These are phyloP conservation scores for Talaromyces sp. DNA, from an alignment of 2,329 filamentous ascomycete genomes.

Conservation along the genomic window DNA sequence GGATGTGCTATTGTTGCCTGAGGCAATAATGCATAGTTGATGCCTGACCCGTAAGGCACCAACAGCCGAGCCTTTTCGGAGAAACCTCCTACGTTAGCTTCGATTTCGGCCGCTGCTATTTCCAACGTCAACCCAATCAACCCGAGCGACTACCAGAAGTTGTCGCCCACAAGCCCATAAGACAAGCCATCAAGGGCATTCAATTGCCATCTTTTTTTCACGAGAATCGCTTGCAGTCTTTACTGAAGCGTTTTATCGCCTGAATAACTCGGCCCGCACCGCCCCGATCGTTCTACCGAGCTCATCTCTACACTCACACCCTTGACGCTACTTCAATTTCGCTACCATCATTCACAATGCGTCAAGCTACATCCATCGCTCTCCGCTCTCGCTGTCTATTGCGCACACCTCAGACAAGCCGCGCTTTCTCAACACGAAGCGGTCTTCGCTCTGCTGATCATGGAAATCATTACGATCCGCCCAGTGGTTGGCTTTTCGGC, in stretches of 20 bases:
- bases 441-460: slow-evolving; percentile 49
- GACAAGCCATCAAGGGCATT: not conserved
- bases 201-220: not conserved
- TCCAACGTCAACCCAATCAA: slow-evolving; percentile 16
- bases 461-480: slow-evolving; percentile 82
- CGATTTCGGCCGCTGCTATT: slow-evolving; percentile 12
- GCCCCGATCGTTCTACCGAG: not conserved
- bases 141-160: slow-evolving; percentile 8
- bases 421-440: slow-evolving; percentile 42
- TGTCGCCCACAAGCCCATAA: slow-evolving; percentile 1
- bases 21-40: not conserved
- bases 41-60: slow-evolving; percentile 10
- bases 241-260: not conserved
- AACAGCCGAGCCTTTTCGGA: slow-evolving; percentile 6
- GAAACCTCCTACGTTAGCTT: slow-evolving; percentile 15
- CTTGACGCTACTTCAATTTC: not conserved
- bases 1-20: slow-evolving; percentile 9
- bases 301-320: not conserved
- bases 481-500: slow-evolving; percentile 87
- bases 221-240: not conserved
- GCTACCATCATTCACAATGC: slow-evolving; percentile 29
- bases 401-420: slow-evolving; percentile 33
- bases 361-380: slow-evolving; percentile 36
- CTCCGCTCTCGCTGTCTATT: slow-evolving; percentile 40
- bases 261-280: slow-evolving; percentile 12